Conservation (phyloP, 495 filamentous ascomycete species). For the Stereocaulon alpinum region DNA sequence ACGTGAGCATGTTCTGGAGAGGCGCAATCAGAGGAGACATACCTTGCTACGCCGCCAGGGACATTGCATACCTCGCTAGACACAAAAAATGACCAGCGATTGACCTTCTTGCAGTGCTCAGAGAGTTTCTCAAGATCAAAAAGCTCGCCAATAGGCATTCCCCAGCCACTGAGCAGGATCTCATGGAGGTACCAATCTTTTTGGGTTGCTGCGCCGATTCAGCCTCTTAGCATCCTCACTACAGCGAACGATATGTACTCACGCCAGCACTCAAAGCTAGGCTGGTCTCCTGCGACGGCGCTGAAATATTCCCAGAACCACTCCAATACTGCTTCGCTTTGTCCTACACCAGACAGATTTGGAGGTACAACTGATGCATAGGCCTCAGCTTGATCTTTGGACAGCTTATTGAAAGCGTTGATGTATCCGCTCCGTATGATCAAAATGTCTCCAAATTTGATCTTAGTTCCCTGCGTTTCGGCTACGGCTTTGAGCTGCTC, state of each 20-base stretch:
- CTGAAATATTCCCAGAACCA: slow-evolving; percentile 33
- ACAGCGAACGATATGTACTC: not conserved
- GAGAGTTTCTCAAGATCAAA: slow-evolving; percentile 38
- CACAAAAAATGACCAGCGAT: slow-evolving; percentile 39
- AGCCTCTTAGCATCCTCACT: no score
- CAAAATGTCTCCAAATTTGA: slow-evolving; percentile 46
- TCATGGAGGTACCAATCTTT: slow-evolving; percentile 31
- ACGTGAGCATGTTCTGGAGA: slow-evolving; percentile 4
- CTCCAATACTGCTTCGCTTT: slow-evolving; percentile 32
- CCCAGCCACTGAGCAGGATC: slow-evolving; percentile 39
- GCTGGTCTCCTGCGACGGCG: slow-evolving; percentile 24
- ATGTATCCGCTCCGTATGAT: slow-evolving; percentile 43
- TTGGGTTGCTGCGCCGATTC: slow-evolving; percentile 13
- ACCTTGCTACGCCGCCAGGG: slow-evolving; percentile 35
- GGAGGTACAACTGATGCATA: slow-evolving; percentile 28
- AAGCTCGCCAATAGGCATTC: slow-evolving; percentile 40
- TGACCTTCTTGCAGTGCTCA: slow-evolving; percentile 23
- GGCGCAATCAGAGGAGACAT: not conserved
- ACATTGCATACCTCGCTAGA: slow-evolving; percentile 39
- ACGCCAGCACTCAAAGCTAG: slow-evolving; percentile 20
- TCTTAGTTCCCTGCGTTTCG: slow-evolving; percentile 36
- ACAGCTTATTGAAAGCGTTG: slow-evolving; percentile 24
- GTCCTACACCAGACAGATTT: slow-evolving; percentile 42
- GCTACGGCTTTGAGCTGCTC: slow-evolving; percentile 38
- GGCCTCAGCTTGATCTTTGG: slow-evolving; percentile 26